Evolutionary conservation across 75 land plant genomes (phyloP), one percentile per base, ranked within the genome.

Genomic region (Selaginella moellendorffii): DNA sequence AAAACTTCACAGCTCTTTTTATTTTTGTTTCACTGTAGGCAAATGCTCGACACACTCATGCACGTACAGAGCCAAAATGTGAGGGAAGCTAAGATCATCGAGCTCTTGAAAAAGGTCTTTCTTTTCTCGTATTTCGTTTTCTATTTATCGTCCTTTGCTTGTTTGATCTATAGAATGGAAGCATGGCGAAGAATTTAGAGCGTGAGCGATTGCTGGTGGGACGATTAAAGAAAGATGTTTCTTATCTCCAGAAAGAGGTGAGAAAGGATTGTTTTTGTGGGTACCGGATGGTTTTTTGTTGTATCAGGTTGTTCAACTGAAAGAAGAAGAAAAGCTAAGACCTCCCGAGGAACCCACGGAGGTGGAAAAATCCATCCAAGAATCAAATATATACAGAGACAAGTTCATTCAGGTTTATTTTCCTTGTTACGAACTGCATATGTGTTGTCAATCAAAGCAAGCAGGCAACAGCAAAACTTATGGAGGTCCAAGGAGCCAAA

Each of bases 361-460:
- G 24, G 1, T 29, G 28, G 62, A 60, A 1, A 63, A 63, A 63
- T 29, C 22, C 8, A 31, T 18, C 22, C 28, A 63, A 30, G 65
- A 63, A 63, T 2, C 21, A 22, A 28, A 63, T 28, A 31, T 28
- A 2, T 63, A 31, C 31, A 63, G 30, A 29, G 65, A 63, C 28
- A 63, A 29, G 30, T 63, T 28, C 20, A 63, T 28, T 22, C 65
- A 63, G 65, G 65, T 30, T n/a, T n/a, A n/a, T n/a, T n/a, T n/a
- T n/a, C n/a, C n/a, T n/a, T n/a, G n/a, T 23, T 14, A 14, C 14
- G 18, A 25, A 27, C 46, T 5, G 2, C 17, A 9, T 25, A 27
- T 22, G 26, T 62, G 1, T 24, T 25, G 26, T 24, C 2, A 62
- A 62, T 22, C 1, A 1, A 18, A 8, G 30, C 21, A 28, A n/a